A percentile compares a stretch with the other conserved stretches of the same genome.
These are phyloP conservation scores for Cladophialophora bantiana DNA, from an alignment of 2,329 filamentous ascomycete species.

Conservation along the genomic window DNA sequence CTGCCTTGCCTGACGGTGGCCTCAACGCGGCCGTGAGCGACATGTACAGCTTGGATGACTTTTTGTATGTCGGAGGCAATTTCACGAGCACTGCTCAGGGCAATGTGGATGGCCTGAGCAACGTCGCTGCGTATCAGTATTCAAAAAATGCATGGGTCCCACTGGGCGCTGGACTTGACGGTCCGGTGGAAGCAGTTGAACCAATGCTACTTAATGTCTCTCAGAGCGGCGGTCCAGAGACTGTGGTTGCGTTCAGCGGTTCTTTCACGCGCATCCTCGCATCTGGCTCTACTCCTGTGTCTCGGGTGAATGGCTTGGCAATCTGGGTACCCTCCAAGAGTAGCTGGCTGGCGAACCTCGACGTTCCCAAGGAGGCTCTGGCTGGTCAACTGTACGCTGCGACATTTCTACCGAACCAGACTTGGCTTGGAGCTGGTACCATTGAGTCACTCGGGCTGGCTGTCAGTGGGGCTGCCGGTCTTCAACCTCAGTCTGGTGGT, in stretches of 20 bases:
- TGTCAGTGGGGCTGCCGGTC: constrained; percentile 73
- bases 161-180: constrained; percentile 85
- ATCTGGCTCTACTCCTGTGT: constrained; percentile 68
- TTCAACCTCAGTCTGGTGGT: constrained; percentile 52
- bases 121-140: constrained; percentile 78
- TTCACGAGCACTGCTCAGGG: constrained; percentile 77
- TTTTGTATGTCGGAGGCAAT: constrained; percentile 80
- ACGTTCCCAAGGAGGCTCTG: constrained; percentile 68
- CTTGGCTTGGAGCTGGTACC: constrained; percentile 79
- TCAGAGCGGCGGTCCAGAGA: constrained; percentile 66
- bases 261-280: constrained; percentile 75
- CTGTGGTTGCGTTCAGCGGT: constrained; percentile 80
- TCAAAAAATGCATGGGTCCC: constrained; percentile 74
- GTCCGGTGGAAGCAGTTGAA: constrained; percentile 75
- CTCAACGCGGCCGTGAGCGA: constrained; percentile 79
- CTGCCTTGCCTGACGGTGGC: constrained; percentile 71
- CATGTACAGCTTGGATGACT: constrained; percentile 70
- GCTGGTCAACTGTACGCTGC: constrained; percentile 75
- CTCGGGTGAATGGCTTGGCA: constrained; percentile 76
- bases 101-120: constrained; percentile 65
- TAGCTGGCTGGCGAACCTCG: constrained; percentile 85
- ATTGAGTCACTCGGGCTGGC: constrained; percentile 77
- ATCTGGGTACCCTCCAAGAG: constrained; percentile 86
- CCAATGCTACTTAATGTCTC: constrained; percentile 81
- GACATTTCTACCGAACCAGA: constrained; percentile 66